Evolutionary conservation across 2,329 filamentous ascomycete species (phyloP).

Genomic region (Scolecobasidium constrictum): DNA sequence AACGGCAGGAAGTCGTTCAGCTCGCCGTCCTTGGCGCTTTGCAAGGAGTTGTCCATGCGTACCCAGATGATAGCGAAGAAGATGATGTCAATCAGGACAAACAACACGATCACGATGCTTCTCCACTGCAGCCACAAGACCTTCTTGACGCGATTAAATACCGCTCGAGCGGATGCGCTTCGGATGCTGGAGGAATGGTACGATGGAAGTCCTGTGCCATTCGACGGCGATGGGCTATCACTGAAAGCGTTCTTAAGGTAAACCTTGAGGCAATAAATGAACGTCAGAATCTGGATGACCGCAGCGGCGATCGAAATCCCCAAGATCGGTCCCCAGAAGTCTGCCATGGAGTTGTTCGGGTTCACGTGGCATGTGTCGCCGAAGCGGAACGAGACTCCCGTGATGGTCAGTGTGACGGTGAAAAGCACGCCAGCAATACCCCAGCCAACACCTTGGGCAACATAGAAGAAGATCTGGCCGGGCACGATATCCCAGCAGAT

Average conservation of each 20-base stretch:
- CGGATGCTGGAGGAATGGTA: conserved; percentile 62
- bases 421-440: conserved; percentile 69
- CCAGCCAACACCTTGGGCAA: conserved; percentile 71
- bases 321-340: conserved; percentile 84
- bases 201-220: conserved; percentile 53
- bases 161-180: conserved; percentile 74
- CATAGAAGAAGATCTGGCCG: conserved; percentile 81
- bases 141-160: conserved; percentile 75
- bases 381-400: conserved; percentile 90
- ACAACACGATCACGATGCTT: conserved; percentile 77
- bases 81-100: conserved; percentile 83
- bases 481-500: conserved; percentile 96
- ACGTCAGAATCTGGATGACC: conserved; percentile 70
- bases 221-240: conserved; percentile 59
- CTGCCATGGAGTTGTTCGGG: conserved; percentile 68
- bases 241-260: conserved; percentile 71
- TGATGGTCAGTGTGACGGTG: conserved; percentile 65
- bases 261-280: conserved; percentile 82
- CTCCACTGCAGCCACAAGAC: conserved; percentile 91
- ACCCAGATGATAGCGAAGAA: conserved; percentile 92
- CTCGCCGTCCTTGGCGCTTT: conserved; percentile 45
- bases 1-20: conserved; percentile 50
- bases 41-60: conserved; percentile 62
- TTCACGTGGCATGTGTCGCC: conserved; percentile 91
- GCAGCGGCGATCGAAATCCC: conserved; percentile 66